Base-by-base conservation (phyloP, 345 rosid genomes). In the Zanthoxylum bungeanum region DNA sequence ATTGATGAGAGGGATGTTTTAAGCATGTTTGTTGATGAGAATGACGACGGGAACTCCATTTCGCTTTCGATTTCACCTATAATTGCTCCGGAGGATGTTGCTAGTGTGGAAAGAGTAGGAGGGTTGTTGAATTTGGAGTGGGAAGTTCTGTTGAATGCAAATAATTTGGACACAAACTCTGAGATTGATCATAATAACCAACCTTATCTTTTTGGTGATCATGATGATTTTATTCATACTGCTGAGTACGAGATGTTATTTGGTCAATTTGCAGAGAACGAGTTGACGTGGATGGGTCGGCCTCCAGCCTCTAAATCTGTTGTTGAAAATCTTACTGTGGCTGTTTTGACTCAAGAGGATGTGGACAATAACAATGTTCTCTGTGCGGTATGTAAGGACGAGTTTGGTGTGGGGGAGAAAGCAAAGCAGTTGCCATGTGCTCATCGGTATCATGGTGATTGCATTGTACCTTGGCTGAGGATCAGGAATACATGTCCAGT, bases 401-500 rank as follows among this genome's bases (percentile, higher is more conserved):
- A 89, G 7, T 66, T 92, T 68, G 60, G 56, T 63, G 77, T 78
- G 27, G 88, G 89, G 40, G 92, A 90, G 79, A 81, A 75, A 64
- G 91, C 77, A n/a, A 86, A 79, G 73, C 88, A 74, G 85, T 82
- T 94, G 77, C 98, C 98, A 16, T 92, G 97, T 75, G 64, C 69
- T 46, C 98, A 94, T 78, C 64, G 81, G 72, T 94, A 89, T 78
- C 98, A 94, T 74, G 88, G 89, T 21, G 90, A 90, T 5, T 94
- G 98, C 79, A 94, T 94, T 51, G 22, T 87, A 27, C 93, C 91
- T 7, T 94, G 98, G 98, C 84, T 94, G 37, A 75, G 77, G 53
- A 88, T 92, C n/a, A 85, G 95, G 84, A 94, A 90, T 68, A 89
- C 98, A 10, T 94, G 98, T 55, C 98, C 97, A 21, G 92, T 94